phyloP scores from a whole-genome alignment of 495 filamentous ascomycete species.

The Lichina pygmaea region DNA sequence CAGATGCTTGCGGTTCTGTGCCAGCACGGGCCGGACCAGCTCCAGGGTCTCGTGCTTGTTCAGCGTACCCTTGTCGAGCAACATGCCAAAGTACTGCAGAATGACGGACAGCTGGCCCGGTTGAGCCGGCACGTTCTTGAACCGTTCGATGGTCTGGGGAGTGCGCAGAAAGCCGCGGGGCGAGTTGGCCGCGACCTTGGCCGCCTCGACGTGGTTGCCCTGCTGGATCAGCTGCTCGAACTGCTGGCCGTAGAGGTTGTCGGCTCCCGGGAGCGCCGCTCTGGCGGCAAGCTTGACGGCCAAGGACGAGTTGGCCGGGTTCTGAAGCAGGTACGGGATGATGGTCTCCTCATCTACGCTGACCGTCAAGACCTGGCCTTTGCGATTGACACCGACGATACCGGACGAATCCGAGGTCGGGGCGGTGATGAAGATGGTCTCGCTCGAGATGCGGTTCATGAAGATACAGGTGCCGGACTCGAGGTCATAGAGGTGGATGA shows the following conservation, averaged over 20 bases:
- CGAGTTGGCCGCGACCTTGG: constrained; percentile 88
- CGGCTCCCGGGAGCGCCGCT: constrained; percentile 79
- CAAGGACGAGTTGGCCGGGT: constrained; percentile 70
- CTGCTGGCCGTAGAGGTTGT: constrained; percentile 77
- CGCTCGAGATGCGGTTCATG: constrained; percentile 98
- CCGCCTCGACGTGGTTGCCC: constrained; percentile 63
- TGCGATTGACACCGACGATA: constrained; percentile 85
- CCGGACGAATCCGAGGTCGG: constrained; percentile 61
- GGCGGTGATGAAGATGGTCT: constrained; percentile 92
- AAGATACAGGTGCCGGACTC: constrained; percentile 95
- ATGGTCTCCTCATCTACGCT: constrained; percentile 74
- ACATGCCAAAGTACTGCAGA: constrained; percentile 90
- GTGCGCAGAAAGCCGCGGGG: constrained; percentile 88
- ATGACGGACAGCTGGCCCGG: constrained; percentile 70
- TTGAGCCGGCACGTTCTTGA: constrained; percentile 59
- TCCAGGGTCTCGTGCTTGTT: constrained; percentile 88
- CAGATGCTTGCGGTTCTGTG: constrained; percentile 81
- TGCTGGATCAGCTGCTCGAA: constrained; percentile 61
- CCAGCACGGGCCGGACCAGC: constrained; percentile 71
- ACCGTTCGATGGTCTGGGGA: constrained; percentile 73
- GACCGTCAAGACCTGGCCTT: constrained; percentile 86
- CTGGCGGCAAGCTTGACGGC: constrained; percentile 89
- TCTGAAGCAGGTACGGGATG: constrained; percentile 82
- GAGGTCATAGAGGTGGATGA: constrained; percentile 95
- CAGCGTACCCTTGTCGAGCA: constrained; percentile 78